Percentiles rank a stretch among this genome's conserved stretches.
Conservation (phyloP, 768 basidiomycete species). For the Tulasnella sp. region DNA sequence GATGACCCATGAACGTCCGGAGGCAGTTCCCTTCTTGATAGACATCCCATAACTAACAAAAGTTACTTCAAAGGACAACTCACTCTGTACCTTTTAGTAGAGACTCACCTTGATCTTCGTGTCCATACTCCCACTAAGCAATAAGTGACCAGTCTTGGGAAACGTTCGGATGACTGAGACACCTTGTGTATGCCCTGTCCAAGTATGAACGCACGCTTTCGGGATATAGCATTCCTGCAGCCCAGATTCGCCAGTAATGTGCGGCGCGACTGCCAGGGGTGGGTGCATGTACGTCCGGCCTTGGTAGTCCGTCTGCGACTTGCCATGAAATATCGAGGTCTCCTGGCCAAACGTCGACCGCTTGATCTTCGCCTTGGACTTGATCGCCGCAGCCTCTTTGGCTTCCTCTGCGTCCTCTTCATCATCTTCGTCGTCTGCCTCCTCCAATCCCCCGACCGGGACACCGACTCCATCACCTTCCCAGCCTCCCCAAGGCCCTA, state of each 20-base stretch:
- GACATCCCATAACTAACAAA: constrained; percentile 85
- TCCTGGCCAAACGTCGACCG: constrained; percentile 80
- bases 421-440: constrained; percentile 35
- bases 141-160: constrained; percentile 83
- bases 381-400: constrained; percentile 28
- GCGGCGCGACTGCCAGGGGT: constrained; percentile 76
- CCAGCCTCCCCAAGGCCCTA: constrained; percentile 94
- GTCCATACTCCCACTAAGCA: constrained; percentile 94
- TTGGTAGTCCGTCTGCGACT: constrained; percentile 92
- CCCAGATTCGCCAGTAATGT: constrained; percentile 66
- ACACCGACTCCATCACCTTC: constrained; percentile 51
- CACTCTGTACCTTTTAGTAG: background rate
- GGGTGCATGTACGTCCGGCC: constrained; percentile 97
- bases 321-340: constrained; percentile 92
- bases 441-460: constrained; percentile 37
- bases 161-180: constrained; percentile 90
- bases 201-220: constrained; percentile 91
- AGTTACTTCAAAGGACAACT: background rate
- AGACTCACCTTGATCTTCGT: constrained; percentile 84
- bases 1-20: constrained; percentile 93
- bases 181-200: constrained; percentile 95
- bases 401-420: constrained; percentile 42
- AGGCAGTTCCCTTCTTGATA: constrained; percentile 95
- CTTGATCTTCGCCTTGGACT: constrained; percentile 39
- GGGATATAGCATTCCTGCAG: constrained; percentile 89